Base-by-base conservation (phyloP, 129 eudicot genomes). In the Sambucus nigra region DNA sequence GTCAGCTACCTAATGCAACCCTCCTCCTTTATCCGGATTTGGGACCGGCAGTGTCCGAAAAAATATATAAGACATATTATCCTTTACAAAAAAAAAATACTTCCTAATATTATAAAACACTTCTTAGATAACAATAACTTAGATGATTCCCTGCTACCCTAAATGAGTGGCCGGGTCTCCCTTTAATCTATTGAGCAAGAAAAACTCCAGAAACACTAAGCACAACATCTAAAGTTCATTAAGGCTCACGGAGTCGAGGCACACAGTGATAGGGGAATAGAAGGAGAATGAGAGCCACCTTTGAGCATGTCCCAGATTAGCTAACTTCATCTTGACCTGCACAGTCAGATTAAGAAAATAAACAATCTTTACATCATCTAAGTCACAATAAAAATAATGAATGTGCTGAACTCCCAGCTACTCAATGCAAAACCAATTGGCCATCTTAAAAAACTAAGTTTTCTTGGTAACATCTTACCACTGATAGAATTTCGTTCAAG, bases 241-340 rank as follows among this genome's bases (percentile, higher is more conserved):
- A 5, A 20, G 25, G 4, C 16, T 12, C 28, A 48, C 11, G 2
- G 11, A 40, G 31, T 13, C 21, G 15, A 26, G 19, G 33, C 24
- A 57, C 5, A 38, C 38, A 25, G 25, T 0, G 25, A 25, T 14
- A 45, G 18, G 9, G 24, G 27, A 5, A 48, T 20, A 22, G 2
- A 48, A 21, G 1, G 15, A 25, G 18, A 40, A 40, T 2, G 25
- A 12, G 18, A 11, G 35, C 47, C 6, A 89, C 98, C 88, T 81
- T 61, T 89, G 95, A 71, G 80, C 74, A 85, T 84, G 94, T 27
- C 86, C 88, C 47, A 73, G 53, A 53, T 68, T 78, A 22, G 47
- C 55, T 60, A 88, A 71, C 80, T 84, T 88, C 88, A 75, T 79
- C 69, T 66, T 88, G 60, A 88, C 84, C 97, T 84, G 87, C 72